These are phyloP conservation scores for Actinidia arguta DNA, from an alignment of 179 eudicot genomes.

Conservation along the genomic window DNA sequence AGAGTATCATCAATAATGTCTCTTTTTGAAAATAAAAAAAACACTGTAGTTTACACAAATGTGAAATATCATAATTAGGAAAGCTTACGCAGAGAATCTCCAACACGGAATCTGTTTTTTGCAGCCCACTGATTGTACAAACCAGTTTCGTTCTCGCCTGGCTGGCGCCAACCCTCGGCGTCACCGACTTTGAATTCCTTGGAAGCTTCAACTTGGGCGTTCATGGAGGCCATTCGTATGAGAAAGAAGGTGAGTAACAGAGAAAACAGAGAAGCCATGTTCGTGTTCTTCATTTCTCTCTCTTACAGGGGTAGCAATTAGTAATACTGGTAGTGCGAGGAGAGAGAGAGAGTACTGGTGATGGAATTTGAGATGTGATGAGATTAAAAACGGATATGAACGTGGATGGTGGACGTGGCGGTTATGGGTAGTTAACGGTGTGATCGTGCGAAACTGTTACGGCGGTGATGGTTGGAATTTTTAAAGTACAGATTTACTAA, in stretches of 20 bases:
- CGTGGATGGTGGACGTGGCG: slow-evolving; percentile 1
- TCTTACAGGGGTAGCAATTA: background rate
- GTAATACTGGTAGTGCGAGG: background rate
- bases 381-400: background rate
- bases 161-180: slow-evolving; percentile 21
- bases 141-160: background rate
- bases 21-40: background rate
- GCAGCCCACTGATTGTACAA: slow-evolving; percentile 22
- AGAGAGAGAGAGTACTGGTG: background rate
- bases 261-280: background rate
- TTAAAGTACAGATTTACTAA: background rate
- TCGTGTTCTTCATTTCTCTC: slow-evolving; percentile 2
- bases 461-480: background rate
- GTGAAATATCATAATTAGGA: background rate
- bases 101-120: slow-evolving; percentile 6
- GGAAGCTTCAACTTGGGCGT: background rate
- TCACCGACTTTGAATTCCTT: slow-evolving; percentile 28
- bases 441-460: background rate
- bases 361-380: background rate
- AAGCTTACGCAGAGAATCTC: slow-evolving; percentile 22
- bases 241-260: background rate
- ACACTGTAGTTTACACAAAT: background rate
- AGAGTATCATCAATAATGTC: background rate
- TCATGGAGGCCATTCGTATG: background rate
- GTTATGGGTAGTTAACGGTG: background rate